Percentiles rank a stretch among this genome's conserved stretches.
Conservation (phyloP, 805 yeast genomes). For the Debaryomyces castellii region DNA sequence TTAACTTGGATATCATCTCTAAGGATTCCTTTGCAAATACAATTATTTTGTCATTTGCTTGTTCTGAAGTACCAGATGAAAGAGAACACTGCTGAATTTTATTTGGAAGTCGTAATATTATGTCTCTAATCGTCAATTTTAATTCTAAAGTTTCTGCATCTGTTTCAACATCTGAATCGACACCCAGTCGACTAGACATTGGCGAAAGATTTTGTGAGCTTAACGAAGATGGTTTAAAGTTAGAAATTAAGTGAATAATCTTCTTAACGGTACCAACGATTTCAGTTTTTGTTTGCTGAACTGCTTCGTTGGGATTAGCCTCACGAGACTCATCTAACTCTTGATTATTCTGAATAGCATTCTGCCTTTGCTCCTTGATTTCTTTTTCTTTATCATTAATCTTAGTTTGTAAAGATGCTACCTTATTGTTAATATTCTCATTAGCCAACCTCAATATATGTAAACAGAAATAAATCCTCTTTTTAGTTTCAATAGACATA, state of each 20-base stretch:
- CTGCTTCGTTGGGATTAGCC: constrained; percentile 7
- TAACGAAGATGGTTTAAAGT: constrained; percentile 53
- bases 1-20: constrained; percentile 81
- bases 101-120: constrained; percentile 69
- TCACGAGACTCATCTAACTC: background rate
- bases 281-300: constrained; percentile 65
- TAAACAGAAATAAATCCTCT: constrained; percentile 72
- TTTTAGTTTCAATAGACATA: constrained; percentile 69
- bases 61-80: constrained; percentile 14
- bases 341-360: constrained; percentile 13
- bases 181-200: constrained; percentile 6
- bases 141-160: constrained; percentile 21
- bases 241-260: constrained; percentile 81
- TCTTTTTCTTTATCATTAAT: constrained; percentile 47
- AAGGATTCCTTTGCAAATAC: constrained; percentile 86
- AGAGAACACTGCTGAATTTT: constrained; percentile 43
- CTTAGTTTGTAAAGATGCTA: constrained; percentile 55
- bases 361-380: constrained; percentile 20
- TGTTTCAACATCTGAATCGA: constrained; percentile 58
- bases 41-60: constrained; percentile 63
- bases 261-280: constrained; percentile 87
- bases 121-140: constrained; percentile 75
- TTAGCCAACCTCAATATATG: constrained; percentile 81
- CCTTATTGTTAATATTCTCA: constrained; percentile 66
- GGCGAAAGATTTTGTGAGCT: constrained; percentile 14